Evolutionary conservation across 306 rosid species (phyloP).

Genomic region (Mucuna pruriens): DNA sequence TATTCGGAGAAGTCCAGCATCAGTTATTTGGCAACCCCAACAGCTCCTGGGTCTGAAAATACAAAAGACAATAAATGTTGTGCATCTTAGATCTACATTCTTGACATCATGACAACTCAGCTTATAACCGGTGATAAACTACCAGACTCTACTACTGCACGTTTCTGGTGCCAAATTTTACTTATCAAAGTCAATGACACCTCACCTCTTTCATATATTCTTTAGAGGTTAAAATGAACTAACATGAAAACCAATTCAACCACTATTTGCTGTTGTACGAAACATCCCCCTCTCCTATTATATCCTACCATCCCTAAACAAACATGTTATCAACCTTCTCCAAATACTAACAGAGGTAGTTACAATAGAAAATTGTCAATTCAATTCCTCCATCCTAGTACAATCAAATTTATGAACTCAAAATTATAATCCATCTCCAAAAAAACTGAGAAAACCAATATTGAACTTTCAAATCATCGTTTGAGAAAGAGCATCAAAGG

Average conservation of each 20-base stretch:
- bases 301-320: not conserved
- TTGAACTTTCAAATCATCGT: constrained; percentile 1
- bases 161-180: not conserved
- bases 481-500: not conserved
- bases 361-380: not conserved
- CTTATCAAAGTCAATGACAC: constrained; percentile 3
- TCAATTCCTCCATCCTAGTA: not conserved
- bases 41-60: constrained; percentile 82
- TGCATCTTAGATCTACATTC: not conserved
- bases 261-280: not conserved
- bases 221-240: not conserved
- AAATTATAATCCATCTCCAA: not conserved
- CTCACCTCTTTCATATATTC: not conserved
- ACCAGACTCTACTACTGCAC: not conserved
- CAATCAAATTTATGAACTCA: not conserved
- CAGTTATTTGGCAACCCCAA: constrained; percentile 89
- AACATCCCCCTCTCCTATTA: not conserved
- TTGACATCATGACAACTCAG: not conserved
- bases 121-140: not conserved
- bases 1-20: constrained; percentile 66
- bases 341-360: not conserved
- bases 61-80: not conserved
- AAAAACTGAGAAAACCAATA: constrained; percentile 19
- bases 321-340: not conserved
- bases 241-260: not conserved